Percentiles rank a stretch among this genome's conserved stretches.
phyloP scores from a whole-genome alignment of 148 eudicot species.

The Rheum nobile region DNA sequence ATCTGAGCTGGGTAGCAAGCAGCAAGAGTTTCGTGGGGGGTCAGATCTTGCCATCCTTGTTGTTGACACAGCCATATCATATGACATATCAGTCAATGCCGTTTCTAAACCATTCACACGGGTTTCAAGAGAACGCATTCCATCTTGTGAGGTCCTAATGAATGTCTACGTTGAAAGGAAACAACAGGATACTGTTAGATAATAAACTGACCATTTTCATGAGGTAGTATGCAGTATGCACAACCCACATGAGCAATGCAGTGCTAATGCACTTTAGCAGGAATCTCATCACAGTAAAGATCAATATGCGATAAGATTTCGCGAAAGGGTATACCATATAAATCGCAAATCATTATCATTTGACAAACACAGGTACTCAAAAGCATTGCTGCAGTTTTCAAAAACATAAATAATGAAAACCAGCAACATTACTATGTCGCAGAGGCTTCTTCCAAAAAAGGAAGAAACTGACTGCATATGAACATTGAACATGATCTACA shows the following conservation, averaged over 20 bases:
- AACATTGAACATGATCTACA: not conserved
- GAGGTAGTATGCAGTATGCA: not conserved
- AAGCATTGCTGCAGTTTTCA: not conserved
- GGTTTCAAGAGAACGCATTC: constrained; percentile 68
- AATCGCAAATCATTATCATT: not conserved
- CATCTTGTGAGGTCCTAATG: constrained; percentile 79
- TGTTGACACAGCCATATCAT: constrained; percentile 65
- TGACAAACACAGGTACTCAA: not conserved
- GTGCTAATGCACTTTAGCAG: not conserved
- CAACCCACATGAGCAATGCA: not conserved
- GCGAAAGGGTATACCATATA: not conserved
- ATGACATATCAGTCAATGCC: constrained; percentile 76
- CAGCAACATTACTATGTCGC: not conserved
- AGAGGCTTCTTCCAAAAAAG: not conserved
- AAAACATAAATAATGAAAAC: not conserved
- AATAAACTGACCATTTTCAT: not conserved
- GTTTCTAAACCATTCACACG: constrained; percentile 86
- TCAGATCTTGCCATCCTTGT: constrained; percentile 48
- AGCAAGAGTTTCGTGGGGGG: constrained; percentile 49
- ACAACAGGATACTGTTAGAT: constrained; percentile 4
- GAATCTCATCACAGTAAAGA: not conserved
- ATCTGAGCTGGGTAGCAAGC: constrained; percentile 67
- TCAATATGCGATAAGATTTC: not conserved
- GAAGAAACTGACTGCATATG: not conserved
- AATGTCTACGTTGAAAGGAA: constrained; percentile 38